These are phyloP conservation scores for Spergularia bocconei DNA, from an alignment of 148 eudicot genomes.

Conservation along the genomic window DNA sequence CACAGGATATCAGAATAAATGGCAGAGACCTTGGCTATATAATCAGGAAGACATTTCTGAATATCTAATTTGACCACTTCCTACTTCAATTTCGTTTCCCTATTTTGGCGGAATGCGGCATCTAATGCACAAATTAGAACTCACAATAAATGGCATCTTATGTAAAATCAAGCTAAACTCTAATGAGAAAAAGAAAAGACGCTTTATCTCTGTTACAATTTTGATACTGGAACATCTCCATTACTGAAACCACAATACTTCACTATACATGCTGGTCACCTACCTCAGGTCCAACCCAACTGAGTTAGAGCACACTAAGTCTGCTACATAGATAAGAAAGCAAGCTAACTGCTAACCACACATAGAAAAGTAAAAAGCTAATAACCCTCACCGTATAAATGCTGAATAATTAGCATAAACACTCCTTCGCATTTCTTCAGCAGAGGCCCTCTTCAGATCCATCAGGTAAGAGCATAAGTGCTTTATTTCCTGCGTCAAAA, in stretches of 20 bases:
- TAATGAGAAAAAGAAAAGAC: neutral
- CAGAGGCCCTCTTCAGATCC: conserved; percentile 93
- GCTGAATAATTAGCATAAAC: conserved; percentile 95
- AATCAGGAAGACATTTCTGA: no score
- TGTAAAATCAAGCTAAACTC: no score
- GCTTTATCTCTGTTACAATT: neutral
- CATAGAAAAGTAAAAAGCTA: neutral
- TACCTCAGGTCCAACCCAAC: neutral
- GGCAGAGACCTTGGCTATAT: no score
- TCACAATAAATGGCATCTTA: neutral
- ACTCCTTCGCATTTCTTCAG: conserved; percentile 97
- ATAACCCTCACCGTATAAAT: conserved; percentile 75
- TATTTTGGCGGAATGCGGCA: neutral
- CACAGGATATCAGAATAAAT: no score
- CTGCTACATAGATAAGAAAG: neutral
- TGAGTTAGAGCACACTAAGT: neutral
- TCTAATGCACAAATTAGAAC: neutral
- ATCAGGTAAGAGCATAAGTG: conserved; percentile 77
- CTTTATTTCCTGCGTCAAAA: conserved; percentile 67
- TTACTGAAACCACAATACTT: neutral
- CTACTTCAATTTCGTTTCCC: neutral
- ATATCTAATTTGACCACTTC: neutral
- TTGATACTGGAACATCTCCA: neutral
- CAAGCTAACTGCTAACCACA: conserved; percentile 3
- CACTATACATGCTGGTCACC: neutral